Evolutionary conservation across 345 rosid species (phyloP), one percentile per base, ranked within the genome.

Genomic region (Psidium friedrichsthalianum): DNA sequence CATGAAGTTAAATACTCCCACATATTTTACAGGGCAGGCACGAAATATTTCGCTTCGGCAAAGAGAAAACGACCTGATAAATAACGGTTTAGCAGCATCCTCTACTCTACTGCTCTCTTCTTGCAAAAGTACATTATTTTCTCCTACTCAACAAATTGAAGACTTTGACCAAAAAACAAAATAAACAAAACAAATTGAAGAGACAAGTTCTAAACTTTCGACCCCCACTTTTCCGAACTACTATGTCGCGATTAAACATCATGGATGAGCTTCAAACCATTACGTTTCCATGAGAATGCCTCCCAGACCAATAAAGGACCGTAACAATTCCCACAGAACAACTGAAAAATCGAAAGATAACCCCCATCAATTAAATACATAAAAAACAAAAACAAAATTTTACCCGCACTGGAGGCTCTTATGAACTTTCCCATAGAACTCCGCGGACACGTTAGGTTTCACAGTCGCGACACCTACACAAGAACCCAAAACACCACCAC

Each of bases 361-460:
- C 14, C n/a, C n/a, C n/a, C n/a, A n/a, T n/a, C n/a, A n/a, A n/a
- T n/a, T n/a, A n/a, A n/a, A n/a, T n/a, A 20, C 36, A 36, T 2
- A 27, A 5, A 51, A 5, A 21, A n/a, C 22, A 82, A 10, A 24
- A 9, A 0, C 7, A 13, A 74, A 55, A 84, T 12, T 24, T 1
- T 1, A 95, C 99, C 97, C 88, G 91, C 91, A 89, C 16, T 87
- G 93, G 52, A 95, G 92, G 90, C 95, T 95, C 93, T 92, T 93
- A 55, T 90, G 91, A 86, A 93, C 91, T 87, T 91, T 93, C 51
- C 93, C 89, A 87, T 90, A 94, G 85, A 96, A 94, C 84, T 96
- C 96, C 86, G 93, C 94, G 27, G 88, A 93, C 88, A 92, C 52
- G 86, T 91, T 94, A 87, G 95, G 95, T 85, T 92, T 87, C 84